Conservation (phyloP, 306 rosid species). For the Oemleria cerasiformis region DNA sequence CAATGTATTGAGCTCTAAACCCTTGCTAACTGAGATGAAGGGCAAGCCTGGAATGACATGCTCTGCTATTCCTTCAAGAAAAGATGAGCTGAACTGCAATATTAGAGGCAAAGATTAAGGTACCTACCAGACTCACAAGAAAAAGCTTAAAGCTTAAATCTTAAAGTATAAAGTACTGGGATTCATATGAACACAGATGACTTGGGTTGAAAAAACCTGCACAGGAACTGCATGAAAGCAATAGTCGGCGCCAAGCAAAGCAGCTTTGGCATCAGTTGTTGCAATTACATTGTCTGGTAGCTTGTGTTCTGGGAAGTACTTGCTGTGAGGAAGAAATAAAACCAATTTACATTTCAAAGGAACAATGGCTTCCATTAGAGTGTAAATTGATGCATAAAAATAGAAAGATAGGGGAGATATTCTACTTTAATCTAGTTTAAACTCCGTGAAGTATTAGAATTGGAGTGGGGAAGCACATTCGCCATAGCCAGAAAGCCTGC, state of each 20-base stretch:
- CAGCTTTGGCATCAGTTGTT: constrained; percentile 79
- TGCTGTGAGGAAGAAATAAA: constrained; percentile 41
- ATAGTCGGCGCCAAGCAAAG: constrained; percentile 72
- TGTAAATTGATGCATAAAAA: background rate
- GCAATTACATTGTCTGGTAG: constrained; percentile 80
- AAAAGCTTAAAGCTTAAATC: background rate
- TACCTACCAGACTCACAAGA: background rate
- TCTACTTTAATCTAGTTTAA: no score
- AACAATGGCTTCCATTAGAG: background rate
- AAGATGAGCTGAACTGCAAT: constrained; percentile 78
- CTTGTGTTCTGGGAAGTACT: constrained; percentile 72
- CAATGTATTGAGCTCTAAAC: constrained; percentile 80
- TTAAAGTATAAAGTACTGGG: background rate
- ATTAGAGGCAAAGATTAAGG: constrained; percentile 29
- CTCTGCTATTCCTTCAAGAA: constrained; percentile 78
- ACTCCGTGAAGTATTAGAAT: no score
- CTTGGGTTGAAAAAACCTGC: constrained; percentile 52
- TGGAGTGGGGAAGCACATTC: no score
- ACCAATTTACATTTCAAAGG: background rate
- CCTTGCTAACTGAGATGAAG: constrained; percentile 90
- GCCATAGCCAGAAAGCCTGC: no score
- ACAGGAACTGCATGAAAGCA: constrained; percentile 94
- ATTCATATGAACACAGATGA: background rate
- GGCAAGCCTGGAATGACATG: constrained; percentile 82
- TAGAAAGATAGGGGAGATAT: no score